These are phyloP conservation scores for Cicer chorassanicum DNA, from an alignment of 306 rosid species.

Conservation along the genomic window DNA sequence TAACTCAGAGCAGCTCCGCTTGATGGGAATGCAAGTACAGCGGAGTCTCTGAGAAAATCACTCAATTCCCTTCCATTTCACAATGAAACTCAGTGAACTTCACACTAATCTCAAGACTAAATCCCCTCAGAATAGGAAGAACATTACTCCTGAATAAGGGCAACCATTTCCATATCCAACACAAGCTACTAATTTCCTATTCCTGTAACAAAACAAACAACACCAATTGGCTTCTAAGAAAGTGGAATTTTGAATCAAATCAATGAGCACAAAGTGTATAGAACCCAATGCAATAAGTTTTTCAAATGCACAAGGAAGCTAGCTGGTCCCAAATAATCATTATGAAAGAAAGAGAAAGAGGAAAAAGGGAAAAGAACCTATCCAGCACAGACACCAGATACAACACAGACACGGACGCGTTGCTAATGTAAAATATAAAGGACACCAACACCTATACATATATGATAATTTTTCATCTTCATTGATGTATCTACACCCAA, in stretches of 20 bases:
- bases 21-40: conserved; percentile 49
- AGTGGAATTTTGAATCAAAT: conserved; percentile 34
- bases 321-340: conserved; percentile 40
- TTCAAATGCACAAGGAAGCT: conserved; percentile 37
- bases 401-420: no score
- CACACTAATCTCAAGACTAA: conserved; percentile 40
- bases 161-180: conserved; percentile 31
- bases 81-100: background rate
- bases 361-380: background rate
- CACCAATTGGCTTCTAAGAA: conserved; percentile 19
- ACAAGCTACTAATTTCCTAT: conserved; percentile 35
- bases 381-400: no score
- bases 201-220: conserved; percentile 41
- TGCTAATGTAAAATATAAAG: no score
- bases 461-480: no score
- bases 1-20: conserved; percentile 59
- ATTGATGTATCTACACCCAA: no score
- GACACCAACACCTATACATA: no score
- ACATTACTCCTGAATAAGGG: conserved; percentile 25
- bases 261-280: conserved; percentile 12
- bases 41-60: conserved; percentile 50
- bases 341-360: background rate
- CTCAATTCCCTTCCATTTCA: conserved; percentile 44
- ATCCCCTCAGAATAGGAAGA: conserved; percentile 31
- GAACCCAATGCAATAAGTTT: conserved; percentile 3